Evolutionary conservation across 2,329 filamentous ascomycete genomes (phyloP), one percentile per base, ranked within the genome.

Genomic region (Chaetothyriales sp.): DNA sequence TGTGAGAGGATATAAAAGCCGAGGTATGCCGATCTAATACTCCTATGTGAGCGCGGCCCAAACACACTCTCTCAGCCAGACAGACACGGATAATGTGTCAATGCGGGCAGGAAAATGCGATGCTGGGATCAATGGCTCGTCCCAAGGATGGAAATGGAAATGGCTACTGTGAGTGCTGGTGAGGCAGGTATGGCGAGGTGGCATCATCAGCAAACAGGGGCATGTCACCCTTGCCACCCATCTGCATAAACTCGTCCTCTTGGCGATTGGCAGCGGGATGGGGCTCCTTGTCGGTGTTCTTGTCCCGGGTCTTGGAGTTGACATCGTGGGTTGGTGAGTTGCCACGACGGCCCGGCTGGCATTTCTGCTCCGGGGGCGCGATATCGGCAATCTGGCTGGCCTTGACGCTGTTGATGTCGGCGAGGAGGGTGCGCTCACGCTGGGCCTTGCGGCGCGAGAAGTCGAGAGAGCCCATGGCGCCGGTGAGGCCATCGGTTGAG

Each of bases 401-500:
- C 63, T 78, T 70, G 63, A 92, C 78, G 48, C 87, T 80, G 67
- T 95, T 94, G 67, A 94, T 78, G 47, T 78, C 82, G 61, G 85
- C 84, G 40, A 98, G 76, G 50, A 97, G 70, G 0, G 92, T 98
- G 47, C 92, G 81, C 69, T 97, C 86, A 13, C 92, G 81, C 22
- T 77, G 73, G 0, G 88, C 70, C 57, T 89, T 92, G 58, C 90
- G 82, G 61, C 84, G 85, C 22, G 84, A 81, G 65, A 98, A 89
- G 60, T 92, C 88, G 8, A 98, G 77, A 9, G 80, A 78, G 20
- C 81, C 81, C 60, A 98, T 79, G 29, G 86, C 89, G n/a, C 86
- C 86, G 0, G 92, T 89, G 19, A 98, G 76, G 5, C 90, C 89
- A 63, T 94, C 89, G 15, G 89, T 95, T 69, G 89, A 95, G 70